Evolutionary conservation across 495 filamentous ascomycete species (phyloP).

Genomic region (Jackrogersella minutella): DNA sequence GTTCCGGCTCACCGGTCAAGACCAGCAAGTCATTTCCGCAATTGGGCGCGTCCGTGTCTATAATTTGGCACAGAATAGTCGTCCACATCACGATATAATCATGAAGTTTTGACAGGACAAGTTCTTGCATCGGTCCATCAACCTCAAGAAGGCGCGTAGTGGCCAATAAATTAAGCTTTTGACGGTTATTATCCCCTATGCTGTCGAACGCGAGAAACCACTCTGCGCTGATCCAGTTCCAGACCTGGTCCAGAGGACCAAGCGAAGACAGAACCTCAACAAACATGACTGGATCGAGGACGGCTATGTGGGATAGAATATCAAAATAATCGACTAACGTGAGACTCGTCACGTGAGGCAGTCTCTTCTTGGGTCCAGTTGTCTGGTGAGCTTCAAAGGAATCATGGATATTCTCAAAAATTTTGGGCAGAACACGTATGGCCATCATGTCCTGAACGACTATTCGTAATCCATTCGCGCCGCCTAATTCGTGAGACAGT

Average conservation of each 20-base stretch:
- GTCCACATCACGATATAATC: slow-evolving; percentile 65
- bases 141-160: slow-evolving; percentile 81
- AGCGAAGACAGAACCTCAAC: slow-evolving; percentile 62
- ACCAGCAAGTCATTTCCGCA: slow-evolving; percentile 56
- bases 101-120: slow-evolving; percentile 56
- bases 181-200: slow-evolving; percentile 73
- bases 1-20: slow-evolving; percentile 72
- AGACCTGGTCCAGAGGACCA: slow-evolving; percentile 55
- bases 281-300: slow-evolving; percentile 73
- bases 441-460: slow-evolving; percentile 74
- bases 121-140: slow-evolving; percentile 58
- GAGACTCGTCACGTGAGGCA: slow-evolving; percentile 68
- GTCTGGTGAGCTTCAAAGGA: slow-evolving; percentile 77
- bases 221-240: slow-evolving; percentile 79
- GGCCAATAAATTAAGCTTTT: slow-evolving; percentile 84
- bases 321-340: slow-evolving; percentile 83
- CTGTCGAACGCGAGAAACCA: slow-evolving; percentile 91
- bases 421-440: slow-evolving; percentile 67
- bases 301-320: slow-evolving; percentile 79
- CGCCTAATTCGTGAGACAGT: slow-evolving; percentile 71
- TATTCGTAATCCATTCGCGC: slow-evolving; percentile 67
- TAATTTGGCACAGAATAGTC: slow-evolving; percentile 53
- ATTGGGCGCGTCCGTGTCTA: slow-evolving; percentile 24
- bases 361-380: slow-evolving; percentile 73
- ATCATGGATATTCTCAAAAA: slow-evolving; percentile 75